Evolutionary conservation across 495 filamentous ascomycete genomes (phyloP), one percentile per base, ranked within the genome.

Genomic region (Penicillium dipodomyicola): DNA sequence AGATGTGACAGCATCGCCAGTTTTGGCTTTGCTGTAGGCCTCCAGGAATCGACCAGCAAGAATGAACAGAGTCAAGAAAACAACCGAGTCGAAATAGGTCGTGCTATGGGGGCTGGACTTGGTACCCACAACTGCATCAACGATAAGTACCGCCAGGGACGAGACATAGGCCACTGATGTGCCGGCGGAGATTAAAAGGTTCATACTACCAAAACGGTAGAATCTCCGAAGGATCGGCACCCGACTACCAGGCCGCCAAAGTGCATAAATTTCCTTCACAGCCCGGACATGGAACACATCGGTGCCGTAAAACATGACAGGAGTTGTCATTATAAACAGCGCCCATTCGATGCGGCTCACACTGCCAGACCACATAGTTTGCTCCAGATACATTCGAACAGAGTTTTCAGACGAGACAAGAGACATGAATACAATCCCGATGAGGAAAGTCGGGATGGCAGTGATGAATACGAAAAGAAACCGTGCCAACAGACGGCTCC

Each of bases 201-300:
- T 95, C 93, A 97, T 97, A 72, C 92, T 96, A 14, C 93, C 93
- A 62, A 97, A 97, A 14, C 90, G 84, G 61, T 92, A 93, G 61
- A 97, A 92, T 17, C 94, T 77, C 54, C 86, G 82, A 20, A 89
- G 63, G 10, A 96, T 65, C 0, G 92, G 92, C 3, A 87, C 84
- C 9, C 78, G 82, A 68, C 91, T 97, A 43, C 85, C 82, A n/a
- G 72, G 84, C 30, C 90, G 79, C 93, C 93, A 97, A 23, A 96
- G 70, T 0, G 86, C 81, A 54, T 77, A 76, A 19, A 97, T 77
- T 63, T 97, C 93, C 67, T 91, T 92, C 20, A 90, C 63, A 0
- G 90, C 88, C 17, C 89, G 82, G 2, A 73, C 66, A 64, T 97
- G 93, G 66, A 97, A 97, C 11, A 91, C 77, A 67, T 96, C 90